phyloP scores from a whole-genome alignment of 352 stramenopile genomes.

The Phytopythium delawarense region DNA sequence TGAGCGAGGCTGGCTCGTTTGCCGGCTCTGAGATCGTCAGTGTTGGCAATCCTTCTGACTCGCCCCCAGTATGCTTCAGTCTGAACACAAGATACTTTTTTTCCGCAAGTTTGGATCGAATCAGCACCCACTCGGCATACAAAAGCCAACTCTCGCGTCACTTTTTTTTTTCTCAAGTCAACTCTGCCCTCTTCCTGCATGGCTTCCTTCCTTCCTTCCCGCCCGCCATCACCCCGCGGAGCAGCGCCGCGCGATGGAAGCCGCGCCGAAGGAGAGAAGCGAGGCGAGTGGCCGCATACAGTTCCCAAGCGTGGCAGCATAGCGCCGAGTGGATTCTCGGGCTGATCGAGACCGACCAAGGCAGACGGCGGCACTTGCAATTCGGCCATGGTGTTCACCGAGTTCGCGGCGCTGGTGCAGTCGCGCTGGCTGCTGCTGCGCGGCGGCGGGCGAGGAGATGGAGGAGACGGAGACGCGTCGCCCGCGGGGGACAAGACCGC shows the following conservation, averaged over 20 bases:
- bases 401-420: conserved; percentile 28
- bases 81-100: conserved; percentile 3
- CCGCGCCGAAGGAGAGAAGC: too few relatives aligned
- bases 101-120: not conserved
- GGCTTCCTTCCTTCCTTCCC: not conserved
- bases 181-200: not conserved
- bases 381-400: conserved; percentile 31
- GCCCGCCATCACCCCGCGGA: not conserved
- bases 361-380: not conserved
- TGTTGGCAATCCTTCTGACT: not conserved
- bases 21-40: not conserved
- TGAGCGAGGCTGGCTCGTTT: not conserved
- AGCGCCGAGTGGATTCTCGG: not conserved
- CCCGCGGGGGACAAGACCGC: conserved; percentile 17
- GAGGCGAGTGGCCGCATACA: too few relatives aligned
- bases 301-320: not conserved
- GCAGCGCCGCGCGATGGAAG: conserved; percentile 1
- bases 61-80: not conserved
- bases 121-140: not conserved
- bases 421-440: conserved; percentile 30
- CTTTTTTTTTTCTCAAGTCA: not conserved
- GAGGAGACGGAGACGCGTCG: conserved; percentile 12
- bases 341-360: not conserved
- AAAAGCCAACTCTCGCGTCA: conserved; percentile 1
- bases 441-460: conserved; percentile 9